Evolutionary conservation across 257 asterid genomes (phyloP).

Genomic region (Henckelia pumila): DNA sequence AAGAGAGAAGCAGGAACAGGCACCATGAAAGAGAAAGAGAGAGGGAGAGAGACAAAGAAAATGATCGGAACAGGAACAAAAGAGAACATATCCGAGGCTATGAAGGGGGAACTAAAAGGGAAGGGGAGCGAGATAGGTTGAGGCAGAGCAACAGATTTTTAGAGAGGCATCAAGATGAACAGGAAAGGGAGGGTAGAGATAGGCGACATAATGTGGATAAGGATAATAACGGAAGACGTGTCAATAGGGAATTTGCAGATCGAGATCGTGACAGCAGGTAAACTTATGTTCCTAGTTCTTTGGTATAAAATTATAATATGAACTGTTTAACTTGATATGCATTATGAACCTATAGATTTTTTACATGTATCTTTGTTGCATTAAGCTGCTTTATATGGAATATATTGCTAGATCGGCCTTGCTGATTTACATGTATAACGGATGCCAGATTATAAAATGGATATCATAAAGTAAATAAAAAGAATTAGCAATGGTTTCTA

Average conservation of each 20-base stretch:
- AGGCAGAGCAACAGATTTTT: slow-evolving; percentile 38
- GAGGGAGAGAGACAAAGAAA: slow-evolving; percentile 37
- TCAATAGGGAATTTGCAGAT: slow-evolving; percentile 37
- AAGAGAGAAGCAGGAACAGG: slow-evolving; percentile 32
- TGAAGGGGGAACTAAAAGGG: slow-evolving; percentile 43
- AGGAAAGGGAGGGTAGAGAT: slow-evolving; percentile 39
- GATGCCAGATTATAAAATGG: background rate
- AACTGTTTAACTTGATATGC: slow-evolving; percentile 4
- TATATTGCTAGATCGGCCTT: background rate
- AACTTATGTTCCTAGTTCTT: background rate
- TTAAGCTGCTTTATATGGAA: background rate
- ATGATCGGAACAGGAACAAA: slow-evolving; percentile 38
- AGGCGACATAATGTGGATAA: slow-evolving; percentile 34
- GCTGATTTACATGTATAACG: background rate
- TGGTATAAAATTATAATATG: background rate
- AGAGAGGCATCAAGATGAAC: slow-evolving; percentile 38
- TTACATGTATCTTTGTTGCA: background rate
- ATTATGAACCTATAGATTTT: background rate
- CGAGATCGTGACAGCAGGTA: slow-evolving; percentile 54
- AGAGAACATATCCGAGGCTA: slow-evolving; percentile 33
- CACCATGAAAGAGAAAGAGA: slow-evolving; percentile 27
- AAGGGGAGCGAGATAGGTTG: slow-evolving; percentile 41
- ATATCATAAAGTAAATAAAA: background rate
- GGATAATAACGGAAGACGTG: slow-evolving; percentile 39
- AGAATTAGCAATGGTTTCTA: background rate